A percentile compares a stretch with the other conserved stretches of the same genome.
phyloP scores from a whole-genome alignment of 371 early-diverging fungal species.

The Funneliformis caledonium region DNA sequence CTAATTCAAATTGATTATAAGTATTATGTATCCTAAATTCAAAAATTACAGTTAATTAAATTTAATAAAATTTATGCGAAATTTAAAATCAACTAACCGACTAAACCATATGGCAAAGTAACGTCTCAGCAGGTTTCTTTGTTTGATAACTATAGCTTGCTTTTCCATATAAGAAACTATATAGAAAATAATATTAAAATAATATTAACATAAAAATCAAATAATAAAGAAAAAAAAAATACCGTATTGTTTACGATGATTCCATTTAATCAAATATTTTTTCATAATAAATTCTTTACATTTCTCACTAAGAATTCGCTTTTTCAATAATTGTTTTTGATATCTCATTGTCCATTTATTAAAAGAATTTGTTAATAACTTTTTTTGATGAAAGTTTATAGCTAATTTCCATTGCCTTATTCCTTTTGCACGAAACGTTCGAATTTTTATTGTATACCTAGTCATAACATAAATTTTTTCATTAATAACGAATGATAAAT shows the following conservation, averaged over 20 bases:
- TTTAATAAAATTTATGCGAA: neutral
- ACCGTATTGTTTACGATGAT: conserved; percentile 1
- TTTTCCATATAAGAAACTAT: neutral
- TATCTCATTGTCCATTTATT: neutral
- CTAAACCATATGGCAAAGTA: neutral
- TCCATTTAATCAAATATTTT: conserved; percentile 5
- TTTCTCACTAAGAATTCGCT: neutral
- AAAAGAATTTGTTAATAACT: neutral
- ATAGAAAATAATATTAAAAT: neutral
- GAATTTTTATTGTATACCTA: conserved; percentile 11
- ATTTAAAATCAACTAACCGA: neutral
- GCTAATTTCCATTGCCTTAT: conserved; percentile 7
- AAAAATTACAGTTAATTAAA: neutral
- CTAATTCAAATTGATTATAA: neutral
- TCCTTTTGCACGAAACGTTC: neutral
- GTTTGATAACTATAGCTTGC: neutral
- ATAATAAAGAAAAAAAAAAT: neutral
- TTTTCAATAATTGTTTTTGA: neutral
- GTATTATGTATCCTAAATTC: neutral
- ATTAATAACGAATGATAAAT: neutral
- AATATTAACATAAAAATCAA: neutral
- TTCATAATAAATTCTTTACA: neutral
- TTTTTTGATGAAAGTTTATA: neutral
- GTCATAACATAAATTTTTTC: neutral
- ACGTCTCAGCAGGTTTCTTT: neutral